Conservation (phyloP, 2,329 filamentous ascomycete species). For the Colletotrichum sp. region DNA sequence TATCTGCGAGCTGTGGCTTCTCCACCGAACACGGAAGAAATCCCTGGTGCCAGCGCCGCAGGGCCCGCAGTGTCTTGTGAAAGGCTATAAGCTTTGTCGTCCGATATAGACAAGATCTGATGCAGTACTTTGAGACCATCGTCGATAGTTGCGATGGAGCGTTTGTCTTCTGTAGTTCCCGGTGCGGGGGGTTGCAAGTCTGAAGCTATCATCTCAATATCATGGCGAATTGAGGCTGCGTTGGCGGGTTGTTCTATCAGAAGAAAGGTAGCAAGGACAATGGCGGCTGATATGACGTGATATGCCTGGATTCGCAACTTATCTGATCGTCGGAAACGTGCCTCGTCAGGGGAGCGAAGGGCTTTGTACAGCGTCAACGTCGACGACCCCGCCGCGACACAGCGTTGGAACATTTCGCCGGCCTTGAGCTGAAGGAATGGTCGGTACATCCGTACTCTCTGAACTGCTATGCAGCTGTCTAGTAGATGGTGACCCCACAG, state of each 20-base stretch:
- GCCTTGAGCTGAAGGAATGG: conserved; percentile 4
- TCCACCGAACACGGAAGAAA: not conserved
- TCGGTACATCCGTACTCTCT: conserved; percentile 25
- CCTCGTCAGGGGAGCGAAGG: not conserved
- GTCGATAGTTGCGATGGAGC: not conserved
- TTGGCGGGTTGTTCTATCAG: not conserved
- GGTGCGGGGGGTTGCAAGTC: not conserved
- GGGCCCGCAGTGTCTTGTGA: not conserved
- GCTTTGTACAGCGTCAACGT: not conserved
- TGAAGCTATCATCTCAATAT: not conserved
- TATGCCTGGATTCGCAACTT: not conserved
- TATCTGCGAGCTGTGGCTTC: not conserved
- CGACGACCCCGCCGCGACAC: conserved; percentile 13
- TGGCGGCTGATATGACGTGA: not conserved
- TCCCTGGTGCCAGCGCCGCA: not conserved
- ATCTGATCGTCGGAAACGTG: not conserved
- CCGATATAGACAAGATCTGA: not conserved
- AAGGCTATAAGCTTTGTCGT: not conserved
- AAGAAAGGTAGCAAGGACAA: not conserved
- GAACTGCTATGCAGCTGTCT: conserved; percentile 22
- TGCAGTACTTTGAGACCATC: not conserved
- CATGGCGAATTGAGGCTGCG: not conserved
- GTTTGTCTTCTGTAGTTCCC: not conserved
- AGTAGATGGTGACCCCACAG: conserved; percentile 23
- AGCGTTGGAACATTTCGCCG: conserved; percentile 14